These are phyloP conservation scores for Russula foetens DNA, from an alignment of 768 basidiomycete species.

Conservation along the genomic window DNA sequence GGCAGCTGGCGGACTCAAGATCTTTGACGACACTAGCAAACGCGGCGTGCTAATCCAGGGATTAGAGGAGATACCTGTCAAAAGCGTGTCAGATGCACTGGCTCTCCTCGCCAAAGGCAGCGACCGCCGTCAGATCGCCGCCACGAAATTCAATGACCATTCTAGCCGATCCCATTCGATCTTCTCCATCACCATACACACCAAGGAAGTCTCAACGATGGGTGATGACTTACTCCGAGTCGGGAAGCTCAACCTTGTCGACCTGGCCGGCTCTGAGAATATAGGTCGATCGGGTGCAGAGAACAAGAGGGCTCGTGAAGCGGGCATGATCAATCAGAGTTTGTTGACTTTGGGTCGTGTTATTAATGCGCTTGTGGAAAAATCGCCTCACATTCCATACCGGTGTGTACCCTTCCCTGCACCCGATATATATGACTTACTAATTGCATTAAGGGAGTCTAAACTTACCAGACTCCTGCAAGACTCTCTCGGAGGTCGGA, in stretches of 20 bases:
- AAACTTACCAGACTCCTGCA: conserved; percentile 95
- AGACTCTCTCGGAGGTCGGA: conserved; percentile 96
- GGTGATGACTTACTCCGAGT: conserved; percentile 88
- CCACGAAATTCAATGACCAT: conserved; percentile 96
- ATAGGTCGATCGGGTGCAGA: conserved; percentile 94
- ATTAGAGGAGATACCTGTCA: conserved; percentile 81
- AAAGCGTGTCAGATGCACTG: conserved; percentile 75
- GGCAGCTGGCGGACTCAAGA: conserved; percentile 53
- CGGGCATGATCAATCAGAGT: conserved; percentile 98
- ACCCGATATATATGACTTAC: not conserved
- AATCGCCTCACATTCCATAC: conserved; percentile 88
- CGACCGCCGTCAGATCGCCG: conserved; percentile 83
- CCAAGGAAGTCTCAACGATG: conserved; percentile 67
- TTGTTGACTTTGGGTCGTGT: conserved; percentile 94
- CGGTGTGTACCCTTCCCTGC: conserved; percentile 41
- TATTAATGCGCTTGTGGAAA: conserved; percentile 93
- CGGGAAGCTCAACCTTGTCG: conserved; percentile 95
- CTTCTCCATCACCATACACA: conserved; percentile 92
- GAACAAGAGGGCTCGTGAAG: conserved; percentile 90
- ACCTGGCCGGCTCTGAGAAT: conserved; percentile 95
- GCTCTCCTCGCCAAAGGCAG: conserved; percentile 83
- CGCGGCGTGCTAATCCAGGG: conserved; percentile 92
- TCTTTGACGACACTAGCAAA: conserved; percentile 88
- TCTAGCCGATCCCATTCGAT: conserved; percentile 97
- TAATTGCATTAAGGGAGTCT: conserved; percentile 57